These are phyloP conservation scores for Fusarium humuli DNA, from an alignment of 2,329 filamentous ascomycete species.

Conservation along the genomic window DNA sequence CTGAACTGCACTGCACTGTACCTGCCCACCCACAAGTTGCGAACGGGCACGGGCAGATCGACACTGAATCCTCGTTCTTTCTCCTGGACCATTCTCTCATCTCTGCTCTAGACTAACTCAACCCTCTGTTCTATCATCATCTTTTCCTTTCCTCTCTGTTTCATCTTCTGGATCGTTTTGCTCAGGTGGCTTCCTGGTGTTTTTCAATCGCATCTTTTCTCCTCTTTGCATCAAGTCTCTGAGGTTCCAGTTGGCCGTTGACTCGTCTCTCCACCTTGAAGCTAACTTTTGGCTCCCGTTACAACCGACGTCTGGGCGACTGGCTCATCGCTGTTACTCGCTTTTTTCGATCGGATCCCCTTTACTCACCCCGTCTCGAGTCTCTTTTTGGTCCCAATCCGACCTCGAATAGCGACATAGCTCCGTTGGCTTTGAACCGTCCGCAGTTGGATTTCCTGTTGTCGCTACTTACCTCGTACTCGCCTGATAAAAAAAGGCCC, in stretches of 20 bases:
- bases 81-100: constrained; percentile 25
- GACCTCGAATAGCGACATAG: constrained; percentile 22
- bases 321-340: constrained; percentile 36
- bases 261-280: constrained; percentile 25
- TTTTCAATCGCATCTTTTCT: constrained; percentile 22
- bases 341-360: constrained; percentile 35
- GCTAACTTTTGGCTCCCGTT: constrained; percentile 40
- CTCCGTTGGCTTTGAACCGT: constrained; percentile 34
- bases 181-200: constrained; percentile 35
- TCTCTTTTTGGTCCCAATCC: constrained; percentile 11
- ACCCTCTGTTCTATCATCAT: constrained; percentile 10
- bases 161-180: constrained; percentile 26
- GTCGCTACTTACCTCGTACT: constrained; percentile 22
- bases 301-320: constrained; percentile 41
- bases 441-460: constrained; percentile 18
- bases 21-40: constrained; percentile 3
- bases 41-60: constrained; percentile 27
- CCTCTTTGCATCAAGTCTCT: constrained; percentile 1
- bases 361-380: constrained; percentile 22
- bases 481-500: constrained; percentile 30
- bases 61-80: constrained; percentile 35
- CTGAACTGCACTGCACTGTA: not conserved
- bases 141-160: not conserved
- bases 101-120: constrained; percentile 13
- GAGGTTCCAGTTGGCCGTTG: constrained; percentile 16